These are phyloP conservation scores for Beta lomatogona DNA, from an alignment of 179 eudicot species.

Conservation along the genomic window DNA sequence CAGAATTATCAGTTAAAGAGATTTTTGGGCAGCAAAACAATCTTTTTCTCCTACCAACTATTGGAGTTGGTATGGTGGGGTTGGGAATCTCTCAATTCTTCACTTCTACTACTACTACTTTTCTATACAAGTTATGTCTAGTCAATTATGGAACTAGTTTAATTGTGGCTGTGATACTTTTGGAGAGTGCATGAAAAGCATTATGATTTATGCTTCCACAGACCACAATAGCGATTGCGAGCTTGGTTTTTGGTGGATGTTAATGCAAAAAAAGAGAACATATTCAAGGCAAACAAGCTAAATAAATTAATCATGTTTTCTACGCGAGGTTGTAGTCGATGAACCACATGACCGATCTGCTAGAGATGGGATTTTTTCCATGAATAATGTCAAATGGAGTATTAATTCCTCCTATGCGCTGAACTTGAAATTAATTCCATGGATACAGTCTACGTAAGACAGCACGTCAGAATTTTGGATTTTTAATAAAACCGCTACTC, in stretches of 20 bases:
- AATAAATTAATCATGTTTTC: no score
- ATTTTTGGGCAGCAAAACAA: not conserved
- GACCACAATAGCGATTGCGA: not conserved
- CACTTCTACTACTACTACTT: not conserved
- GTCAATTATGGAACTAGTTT: not conserved
- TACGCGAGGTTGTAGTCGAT: no score
- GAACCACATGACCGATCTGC: no score
- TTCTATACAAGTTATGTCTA: not conserved
- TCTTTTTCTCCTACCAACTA: slow-evolving; percentile 16
- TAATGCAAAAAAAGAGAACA: not conserved
- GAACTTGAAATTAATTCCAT: no score
- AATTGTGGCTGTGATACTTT: not conserved
- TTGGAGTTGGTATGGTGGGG: not conserved
- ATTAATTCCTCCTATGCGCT: no score
- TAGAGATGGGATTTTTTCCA: no score
- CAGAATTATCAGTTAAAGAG: not conserved
- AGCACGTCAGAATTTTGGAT: no score
- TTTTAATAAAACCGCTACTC: no score
- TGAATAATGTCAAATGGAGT: no score
- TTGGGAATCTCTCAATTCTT: not conserved
- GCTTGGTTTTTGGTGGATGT: not conserved
- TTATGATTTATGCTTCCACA: not conserved
- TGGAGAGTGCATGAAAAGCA: not conserved
- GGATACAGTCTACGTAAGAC: no score
- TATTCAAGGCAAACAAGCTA: not conserved